Evolutionary conservation across 345 rosid genomes (phyloP).

Genomic region (Boechera stricta): DNA sequence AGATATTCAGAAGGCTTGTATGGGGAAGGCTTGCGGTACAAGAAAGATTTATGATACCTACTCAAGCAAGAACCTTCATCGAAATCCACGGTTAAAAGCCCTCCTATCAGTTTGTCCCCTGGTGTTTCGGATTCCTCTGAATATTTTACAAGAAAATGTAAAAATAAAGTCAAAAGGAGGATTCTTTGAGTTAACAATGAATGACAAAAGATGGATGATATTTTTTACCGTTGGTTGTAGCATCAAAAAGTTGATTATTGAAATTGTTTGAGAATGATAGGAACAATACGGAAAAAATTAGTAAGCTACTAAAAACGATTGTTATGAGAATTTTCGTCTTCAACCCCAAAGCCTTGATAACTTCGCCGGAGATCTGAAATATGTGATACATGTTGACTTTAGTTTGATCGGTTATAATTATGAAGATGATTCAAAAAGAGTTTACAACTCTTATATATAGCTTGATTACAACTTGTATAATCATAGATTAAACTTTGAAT

Average conservation of each 20-base stretch:
- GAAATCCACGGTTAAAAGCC: slow-evolving; percentile 57
- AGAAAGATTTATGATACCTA: slow-evolving; percentile 49
- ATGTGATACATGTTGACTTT: slow-evolving; percentile 24
- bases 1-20: slow-evolving; percentile 61
- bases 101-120: slow-evolving; percentile 52
- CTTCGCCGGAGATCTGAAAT: slow-evolving; percentile 19
- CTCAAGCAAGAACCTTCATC: slow-evolving; percentile 58
- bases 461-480: neutral
- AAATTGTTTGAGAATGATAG: slow-evolving; percentile 30
- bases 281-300: slow-evolving; percentile 17
- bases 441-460: neutral
- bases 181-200: neutral
- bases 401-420: neutral
- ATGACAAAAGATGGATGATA: neutral
- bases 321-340: slow-evolving; percentile 14
- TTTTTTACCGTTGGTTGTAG: slow-evolving; percentile 2
- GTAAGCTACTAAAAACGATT: slow-evolving; percentile 2
- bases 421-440: neutral
- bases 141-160: slow-evolving; percentile 30
- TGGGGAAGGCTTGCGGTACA: slow-evolving; percentile 48
- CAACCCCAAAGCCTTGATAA: neutral
- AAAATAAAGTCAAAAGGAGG: neutral
- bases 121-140: slow-evolving; percentile 41
- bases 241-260: slow-evolving; percentile 18
- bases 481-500: neutral